A percentile compares a stretch with the other conserved stretches of the same genome.
These are phyloP conservation scores for Rosellinia necatrix DNA, from an alignment of 2,329 filamentous ascomycete species.

Conservation along the genomic window DNA sequence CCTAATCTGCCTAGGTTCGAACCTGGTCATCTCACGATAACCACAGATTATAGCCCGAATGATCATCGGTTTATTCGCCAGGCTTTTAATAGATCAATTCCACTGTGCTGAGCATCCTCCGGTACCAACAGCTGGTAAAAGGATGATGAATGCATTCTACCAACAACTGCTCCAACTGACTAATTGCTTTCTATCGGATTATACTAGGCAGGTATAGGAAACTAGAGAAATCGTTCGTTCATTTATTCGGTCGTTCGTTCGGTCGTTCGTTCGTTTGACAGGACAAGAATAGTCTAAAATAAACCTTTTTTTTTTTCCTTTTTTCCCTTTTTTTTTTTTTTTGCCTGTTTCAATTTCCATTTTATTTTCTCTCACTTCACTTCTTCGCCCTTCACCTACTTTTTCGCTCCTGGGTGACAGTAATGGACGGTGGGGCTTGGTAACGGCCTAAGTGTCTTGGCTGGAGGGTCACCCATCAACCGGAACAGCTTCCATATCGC, in stretches of 20 bases:
- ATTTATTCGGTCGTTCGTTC: too few species aligned
- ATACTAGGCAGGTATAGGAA: too few species aligned
- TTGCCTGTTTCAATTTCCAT: background rate
- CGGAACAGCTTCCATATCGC: slow-evolving; percentile 41
- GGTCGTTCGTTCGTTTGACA: too few species aligned
- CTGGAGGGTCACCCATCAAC: slow-evolving; percentile 37
- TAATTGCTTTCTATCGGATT: too few species aligned
- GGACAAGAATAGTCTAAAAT: background rate
- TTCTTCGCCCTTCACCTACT: slow-evolving; percentile 24
- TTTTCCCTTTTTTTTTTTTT: background rate
- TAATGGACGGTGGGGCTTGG: slow-evolving; percentile 27
- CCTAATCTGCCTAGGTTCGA: slow-evolving; percentile 10
- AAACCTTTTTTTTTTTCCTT: background rate
- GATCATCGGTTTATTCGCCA: slow-evolving; percentile 14
- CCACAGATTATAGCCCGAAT: too few species aligned
- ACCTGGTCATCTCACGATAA: slow-evolving; percentile 19
- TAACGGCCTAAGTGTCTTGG: slow-evolving; percentile 36
- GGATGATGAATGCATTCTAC: background rate
- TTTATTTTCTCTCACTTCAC: background rate
- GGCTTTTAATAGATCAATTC: slow-evolving; percentile 6
- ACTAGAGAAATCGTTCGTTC: too few species aligned
- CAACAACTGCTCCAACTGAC: too few species aligned
- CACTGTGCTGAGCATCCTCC: slow-evolving; percentile 1
- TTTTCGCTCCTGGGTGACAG: slow-evolving; percentile 19
- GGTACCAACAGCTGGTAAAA: slow-evolving; percentile 4